Evolutionary conservation across 768 basidiomycete genomes (phyloP).

Genomic region (Tricholoma hemisulphureum): DNA sequence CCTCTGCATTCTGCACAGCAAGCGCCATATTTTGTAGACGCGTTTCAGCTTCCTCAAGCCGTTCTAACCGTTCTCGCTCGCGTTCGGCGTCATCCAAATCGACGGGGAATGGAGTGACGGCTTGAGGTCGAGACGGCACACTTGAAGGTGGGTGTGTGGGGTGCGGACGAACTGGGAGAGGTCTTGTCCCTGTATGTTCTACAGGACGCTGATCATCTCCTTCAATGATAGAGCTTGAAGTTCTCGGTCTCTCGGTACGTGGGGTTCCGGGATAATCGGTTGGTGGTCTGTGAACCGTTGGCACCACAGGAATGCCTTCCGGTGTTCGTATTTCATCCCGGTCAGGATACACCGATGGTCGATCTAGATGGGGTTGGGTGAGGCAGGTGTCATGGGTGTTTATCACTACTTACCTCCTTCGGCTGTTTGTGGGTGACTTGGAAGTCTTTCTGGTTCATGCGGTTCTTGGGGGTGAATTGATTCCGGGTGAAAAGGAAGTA

Average conservation of each 20-base stretch:
- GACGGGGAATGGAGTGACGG: constrained; percentile 35
- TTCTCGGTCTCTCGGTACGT: constrained; percentile 1
- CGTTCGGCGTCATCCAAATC: constrained; percentile 41
- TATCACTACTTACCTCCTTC: constrained; percentile 8
- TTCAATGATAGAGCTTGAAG: not conserved
- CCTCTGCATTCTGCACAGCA: constrained; percentile 58
- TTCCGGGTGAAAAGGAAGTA: constrained; percentile 10
- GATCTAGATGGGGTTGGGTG: no score
- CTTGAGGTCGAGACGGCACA: constrained; percentile 25
- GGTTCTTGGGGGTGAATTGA: constrained; percentile 4
- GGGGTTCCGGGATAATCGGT: constrained; percentile 1
- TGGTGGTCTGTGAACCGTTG: not conserved
- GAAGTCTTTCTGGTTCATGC: constrained; percentile 2
- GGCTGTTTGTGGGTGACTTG: constrained; percentile 1
- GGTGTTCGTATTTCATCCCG: constrained; percentile 2
- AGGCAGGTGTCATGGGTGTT: no score
- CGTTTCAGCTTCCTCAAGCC: constrained; percentile 49
- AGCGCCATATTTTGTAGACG: constrained; percentile 47
- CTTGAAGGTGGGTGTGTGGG: constrained; percentile 3
- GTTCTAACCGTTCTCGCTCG: constrained; percentile 53
- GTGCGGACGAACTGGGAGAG: constrained; percentile 13
- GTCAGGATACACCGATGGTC: constrained; percentile 10
- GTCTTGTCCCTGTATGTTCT: constrained; percentile 7
- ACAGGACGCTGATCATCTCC: not conserved
- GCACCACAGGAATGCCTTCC: constrained; percentile 8